Evolutionary conservation across 306 rosid genomes (phyloP), one percentile per base, ranked within the genome.

Genomic region (Dryas alaskensis): DNA sequence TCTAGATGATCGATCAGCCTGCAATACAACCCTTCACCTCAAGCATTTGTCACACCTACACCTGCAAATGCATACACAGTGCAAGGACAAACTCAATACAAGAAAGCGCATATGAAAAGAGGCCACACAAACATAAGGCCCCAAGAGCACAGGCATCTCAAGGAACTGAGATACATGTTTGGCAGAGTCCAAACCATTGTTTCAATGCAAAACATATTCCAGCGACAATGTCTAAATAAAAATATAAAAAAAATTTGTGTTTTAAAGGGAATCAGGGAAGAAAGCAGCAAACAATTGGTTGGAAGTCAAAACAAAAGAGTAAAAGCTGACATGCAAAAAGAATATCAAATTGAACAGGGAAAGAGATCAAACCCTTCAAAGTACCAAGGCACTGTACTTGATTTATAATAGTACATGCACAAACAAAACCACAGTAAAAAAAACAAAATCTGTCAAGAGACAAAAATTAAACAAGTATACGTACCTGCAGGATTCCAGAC

Each of bases 401-500:
- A 57, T 22, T 57, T 22, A 22, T 9, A 22, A 6, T 27, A 27
- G 31, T 27, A 27, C 31, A 27, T 27, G 31, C 31, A 27, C 31
- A 27, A 27, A 27, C 31, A 27, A 27, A 27, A 27, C 31, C 19
- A 27, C 22, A 17, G 14, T n/a, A 43, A 22, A 45, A 1, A 5
- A 46, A 58, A 14, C 4, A 25, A 44, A 57, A 37, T 48, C 14
- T 39, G 46, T 44, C 14, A 12, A n/a, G n/a, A 52, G 7, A 13
- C 16, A 39, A 66, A 65, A 22, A 59, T 22, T 14, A 46, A 69
- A 72, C 49, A 47, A 54, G 46, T 52, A 42, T 68, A 52, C 77
- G 85, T 83, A 92, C 92, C 96, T 82, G 84, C 76, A 81, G 81
- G 76, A 71, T 57, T 79, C 9, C 81, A 80, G 63, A 87, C 71